These are phyloP conservation scores for Biscutella laevigata DNA, from an alignment of 441 rosid species.

Conservation along the genomic window DNA sequence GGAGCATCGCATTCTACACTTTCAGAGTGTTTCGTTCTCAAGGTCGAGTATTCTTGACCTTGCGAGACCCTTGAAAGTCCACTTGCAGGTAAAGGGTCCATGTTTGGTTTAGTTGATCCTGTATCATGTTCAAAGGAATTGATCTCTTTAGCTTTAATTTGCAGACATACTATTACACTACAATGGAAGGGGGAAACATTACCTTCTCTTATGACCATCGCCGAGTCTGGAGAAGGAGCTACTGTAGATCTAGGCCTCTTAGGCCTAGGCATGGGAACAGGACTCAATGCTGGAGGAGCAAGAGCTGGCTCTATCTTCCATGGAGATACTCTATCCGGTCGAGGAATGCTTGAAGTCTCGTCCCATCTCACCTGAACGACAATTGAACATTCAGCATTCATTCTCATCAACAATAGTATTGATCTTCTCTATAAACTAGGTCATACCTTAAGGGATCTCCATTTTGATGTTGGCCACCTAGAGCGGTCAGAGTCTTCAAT, in stretches of 20 bases:
- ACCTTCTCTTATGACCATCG: slow-evolving; percentile 79
- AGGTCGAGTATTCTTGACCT: slow-evolving; percentile 89
- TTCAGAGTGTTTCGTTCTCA: slow-evolving; percentile 56
- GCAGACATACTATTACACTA: not conserved
- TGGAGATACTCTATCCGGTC: slow-evolving; percentile 93
- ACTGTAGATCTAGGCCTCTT: slow-evolving; percentile 69
- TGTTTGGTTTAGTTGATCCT: slow-evolving; percentile 57
- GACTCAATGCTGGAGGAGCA: slow-evolving; percentile 75
- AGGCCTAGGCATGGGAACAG: slow-evolving; percentile 69
- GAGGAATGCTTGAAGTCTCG: slow-evolving; percentile 65
- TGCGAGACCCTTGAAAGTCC: slow-evolving; percentile 92
- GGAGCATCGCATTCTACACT: slow-evolving; percentile 54
- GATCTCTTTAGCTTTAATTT: not conserved
- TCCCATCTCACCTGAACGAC: slow-evolving; percentile 85
- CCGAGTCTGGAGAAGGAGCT: slow-evolving; percentile 54
- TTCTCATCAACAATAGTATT: not conserved
- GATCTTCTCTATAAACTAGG: not conserved
- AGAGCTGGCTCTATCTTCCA: slow-evolving; percentile 95
- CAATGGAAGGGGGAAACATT: not conserved
- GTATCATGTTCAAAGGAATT: not conserved
- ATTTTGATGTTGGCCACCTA: slow-evolving; percentile 82
- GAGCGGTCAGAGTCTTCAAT: slow-evolving; percentile 62
- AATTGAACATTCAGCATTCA: slow-evolving; percentile 3
- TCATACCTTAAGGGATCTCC: slow-evolving; percentile 89
- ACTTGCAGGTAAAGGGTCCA: slow-evolving; percentile 56